Base-by-base conservation (phyloP, 2,329 filamentous ascomycete genomes). In the Trichoderma gracile region DNA sequence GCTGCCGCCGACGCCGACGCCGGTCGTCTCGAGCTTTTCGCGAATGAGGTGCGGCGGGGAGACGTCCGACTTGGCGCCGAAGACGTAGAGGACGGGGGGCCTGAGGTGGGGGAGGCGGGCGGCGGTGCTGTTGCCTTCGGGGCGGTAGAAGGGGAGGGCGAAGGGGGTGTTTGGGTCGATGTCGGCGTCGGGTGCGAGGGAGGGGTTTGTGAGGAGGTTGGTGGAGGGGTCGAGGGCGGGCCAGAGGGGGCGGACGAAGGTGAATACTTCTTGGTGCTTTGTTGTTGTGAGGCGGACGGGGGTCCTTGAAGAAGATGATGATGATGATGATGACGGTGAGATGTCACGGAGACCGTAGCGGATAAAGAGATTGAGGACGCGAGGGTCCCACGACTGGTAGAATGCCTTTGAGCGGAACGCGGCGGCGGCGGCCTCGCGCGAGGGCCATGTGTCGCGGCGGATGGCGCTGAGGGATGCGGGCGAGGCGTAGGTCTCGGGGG, bases 401-500 rank as follows among this genome's bases (percentile, higher is more conserved):
- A 96, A 96, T 0, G 69, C 67, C 64, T 71, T 90, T 62, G 84
- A 84, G 58, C 79, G 77, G 77, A 97, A 93, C 12, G 85, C 78
- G 14, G 82, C 83, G 60, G 82, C 83, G 21, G 94, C 94, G 2
- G 81, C 89, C 55, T 81, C 78, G 10, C 89, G 85, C 0, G 89
- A 92, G 0, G 92, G 89, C 95, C 94, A 98, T 63, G 84, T 72
- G 69, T 97, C 93, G 49, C 92, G 87, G 15, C 94, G 87, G 68
- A 83, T 82, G 10, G 89, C 84, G 40, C 92, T 96, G 25, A 86
- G 80, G 63, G 81, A 78, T 4, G 86, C 85, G 0, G 81, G 79
- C n/a, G 73, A 71, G 25, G 73, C 71, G 38, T 73, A 73, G 21
- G 71, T 69, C 10, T 71, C 71, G 5, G 49, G 38, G 10, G 57